phyloP scores from a whole-genome alignment of 2,329 filamentous ascomycete species.

The Cytospora piceae region DNA sequence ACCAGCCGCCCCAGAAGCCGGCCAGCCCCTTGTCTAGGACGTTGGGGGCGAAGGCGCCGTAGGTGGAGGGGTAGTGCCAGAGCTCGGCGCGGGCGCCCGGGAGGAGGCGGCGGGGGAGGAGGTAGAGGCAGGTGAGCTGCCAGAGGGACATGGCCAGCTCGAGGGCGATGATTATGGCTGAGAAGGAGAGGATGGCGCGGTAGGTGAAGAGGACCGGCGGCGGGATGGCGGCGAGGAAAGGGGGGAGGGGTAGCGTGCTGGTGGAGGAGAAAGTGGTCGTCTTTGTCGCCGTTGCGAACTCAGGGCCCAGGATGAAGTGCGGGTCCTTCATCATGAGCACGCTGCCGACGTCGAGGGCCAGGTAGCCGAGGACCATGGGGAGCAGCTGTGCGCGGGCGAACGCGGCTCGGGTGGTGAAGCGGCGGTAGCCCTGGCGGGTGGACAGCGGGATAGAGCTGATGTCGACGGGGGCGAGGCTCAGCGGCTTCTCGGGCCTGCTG shows the following conservation, averaged over 20 bases:
- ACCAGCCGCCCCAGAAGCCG: constrained; percentile 84
- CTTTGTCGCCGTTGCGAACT: constrained; percentile 22
- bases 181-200: constrained; percentile 59
- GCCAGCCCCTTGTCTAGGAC: constrained; percentile 72
- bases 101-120: constrained; percentile 51
- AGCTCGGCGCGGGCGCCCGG: constrained; percentile 56
- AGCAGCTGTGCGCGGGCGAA: constrained; percentile 52
- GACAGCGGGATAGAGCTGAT: constrained; percentile 47
- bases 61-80: constrained; percentile 58
- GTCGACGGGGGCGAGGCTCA: constrained; percentile 44
- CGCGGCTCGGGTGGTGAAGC: constrained; percentile 45
- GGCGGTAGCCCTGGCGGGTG: constrained; percentile 51
- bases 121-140: constrained; percentile 59
- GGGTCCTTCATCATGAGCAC: constrained; percentile 73
- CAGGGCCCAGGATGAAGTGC: constrained; percentile 68
- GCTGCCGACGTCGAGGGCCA: constrained; percentile 72
- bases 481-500: constrained; percentile 47
- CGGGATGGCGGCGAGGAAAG: constrained; percentile 49
- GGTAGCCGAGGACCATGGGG: constrained; percentile 59
- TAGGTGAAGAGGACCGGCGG: constrained; percentile 54
- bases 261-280: constrained; percentile 42
- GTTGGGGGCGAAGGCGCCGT: constrained; percentile 54
- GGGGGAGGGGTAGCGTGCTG: constrained; percentile 50
- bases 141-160: constrained; percentile 62
- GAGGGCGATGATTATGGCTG: constrained; percentile 63